A percentile compares a stretch with the other conserved stretches of the same genome.
These are phyloP conservation scores for Arbutus unedo DNA, from an alignment of 148 eudicot genomes.

Conservation along the genomic window DNA sequence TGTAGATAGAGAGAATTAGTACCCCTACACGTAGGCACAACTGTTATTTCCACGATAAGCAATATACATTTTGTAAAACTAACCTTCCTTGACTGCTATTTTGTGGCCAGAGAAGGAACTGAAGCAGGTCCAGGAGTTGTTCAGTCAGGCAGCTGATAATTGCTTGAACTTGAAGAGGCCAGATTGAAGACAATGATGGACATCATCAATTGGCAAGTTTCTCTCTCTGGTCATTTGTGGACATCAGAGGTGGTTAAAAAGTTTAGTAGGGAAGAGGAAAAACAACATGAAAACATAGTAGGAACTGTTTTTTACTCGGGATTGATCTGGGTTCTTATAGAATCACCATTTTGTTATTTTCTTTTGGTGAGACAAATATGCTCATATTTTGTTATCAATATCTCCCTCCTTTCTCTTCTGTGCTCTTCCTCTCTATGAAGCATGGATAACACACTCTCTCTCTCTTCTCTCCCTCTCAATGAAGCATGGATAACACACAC, in stretches of 20 bases:
- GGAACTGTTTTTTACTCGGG: not conserved
- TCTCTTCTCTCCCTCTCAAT: no score
- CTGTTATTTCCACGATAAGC: not conserved
- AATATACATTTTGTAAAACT: not conserved
- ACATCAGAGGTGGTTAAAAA: not conserved
- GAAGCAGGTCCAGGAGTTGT: constrained; percentile 83
- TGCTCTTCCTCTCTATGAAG: no score
- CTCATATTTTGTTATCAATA: no score
- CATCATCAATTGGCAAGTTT: not conserved
- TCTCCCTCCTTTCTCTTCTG: no score
- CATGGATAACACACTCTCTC: no score
- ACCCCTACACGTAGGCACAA: not conserved
- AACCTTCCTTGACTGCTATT: not conserved
- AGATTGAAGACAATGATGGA: constrained; percentile 38
- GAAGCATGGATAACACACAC: no score
- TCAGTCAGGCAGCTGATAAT: constrained; percentile 60
- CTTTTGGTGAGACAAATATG: no score
- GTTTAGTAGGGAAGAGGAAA: not conserved
- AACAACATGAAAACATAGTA: not conserved
- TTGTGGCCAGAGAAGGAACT: constrained; percentile 66
- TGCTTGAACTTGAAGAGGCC: constrained; percentile 89
- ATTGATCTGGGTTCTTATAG: not conserved
- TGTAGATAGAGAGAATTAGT: not conserved
- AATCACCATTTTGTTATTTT: no score
- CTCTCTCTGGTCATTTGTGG: not conserved